Conservation (phyloP, 2,329 filamentous ascomycete genomes). For the Xylaria sp. region DNA sequence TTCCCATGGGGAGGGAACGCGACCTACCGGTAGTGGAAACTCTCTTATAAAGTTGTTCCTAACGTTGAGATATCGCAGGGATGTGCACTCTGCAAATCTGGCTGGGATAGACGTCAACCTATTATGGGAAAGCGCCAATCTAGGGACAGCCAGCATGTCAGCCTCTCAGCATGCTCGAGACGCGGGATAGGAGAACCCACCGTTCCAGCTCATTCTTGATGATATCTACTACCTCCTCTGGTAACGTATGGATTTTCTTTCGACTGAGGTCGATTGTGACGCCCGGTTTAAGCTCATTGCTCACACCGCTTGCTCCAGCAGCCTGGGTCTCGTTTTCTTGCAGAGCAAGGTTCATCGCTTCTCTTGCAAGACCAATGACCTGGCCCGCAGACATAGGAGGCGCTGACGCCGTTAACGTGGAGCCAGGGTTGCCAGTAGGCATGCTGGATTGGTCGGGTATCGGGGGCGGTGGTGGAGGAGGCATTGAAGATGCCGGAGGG, state of each 20-base stretch:
- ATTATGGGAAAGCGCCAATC: constrained; percentile 82
- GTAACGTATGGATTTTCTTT: constrained; percentile 70
- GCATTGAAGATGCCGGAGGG: constrained; percentile 40
- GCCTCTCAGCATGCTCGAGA: constrained; percentile 7
- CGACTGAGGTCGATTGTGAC: constrained; percentile 79
- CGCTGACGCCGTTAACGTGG: constrained; percentile 52
- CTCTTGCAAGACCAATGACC: constrained; percentile 66
- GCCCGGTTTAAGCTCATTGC: constrained; percentile 66
- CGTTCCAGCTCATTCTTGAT: constrained; percentile 75
- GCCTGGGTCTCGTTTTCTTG: constrained; percentile 67
- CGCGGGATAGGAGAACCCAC: constrained; percentile 45
- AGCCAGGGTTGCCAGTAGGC: constrained; percentile 38
- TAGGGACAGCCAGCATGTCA: constrained; percentile 40
- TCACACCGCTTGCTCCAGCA: constrained; percentile 61
- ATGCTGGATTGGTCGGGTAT: constrained; percentile 51
- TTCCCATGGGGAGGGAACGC: constrained; percentile 15
- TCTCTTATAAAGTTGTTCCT: constrained; percentile 73
- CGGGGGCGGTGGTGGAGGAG: constrained; percentile 47
- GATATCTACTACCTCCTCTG: constrained; percentile 74
- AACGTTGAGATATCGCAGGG: constrained; percentile 78
- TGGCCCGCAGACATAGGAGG: constrained; percentile 62
- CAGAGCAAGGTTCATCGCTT: constrained; percentile 68
- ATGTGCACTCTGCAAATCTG: constrained; percentile 75
- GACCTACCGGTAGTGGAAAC: constrained; percentile 58
- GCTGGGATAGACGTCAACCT: constrained; percentile 69